A percentile compares a stretch with the other conserved stretches of the same genome.
These are phyloP conservation scores for Talaromyces islandicus DNA, from an alignment of 2,329 filamentous ascomycete species.

Conservation along the genomic window DNA sequence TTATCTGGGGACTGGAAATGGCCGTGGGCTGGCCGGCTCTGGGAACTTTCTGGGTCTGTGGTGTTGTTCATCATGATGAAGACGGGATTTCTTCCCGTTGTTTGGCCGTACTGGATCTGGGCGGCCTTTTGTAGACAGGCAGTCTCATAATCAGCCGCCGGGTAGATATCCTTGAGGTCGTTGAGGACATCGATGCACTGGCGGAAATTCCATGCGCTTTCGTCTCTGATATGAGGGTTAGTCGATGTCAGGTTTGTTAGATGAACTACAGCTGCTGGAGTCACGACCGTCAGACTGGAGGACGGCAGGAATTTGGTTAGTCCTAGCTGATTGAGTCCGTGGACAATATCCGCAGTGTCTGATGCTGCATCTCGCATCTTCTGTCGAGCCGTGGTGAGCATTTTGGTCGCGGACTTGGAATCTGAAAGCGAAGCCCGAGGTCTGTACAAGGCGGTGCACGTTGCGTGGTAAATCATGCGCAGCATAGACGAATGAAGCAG, in stretches of 20 bases:
- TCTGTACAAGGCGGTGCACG: slow-evolving; percentile 78
- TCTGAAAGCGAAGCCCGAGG: slow-evolving; percentile 66
- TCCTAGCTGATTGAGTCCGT: slow-evolving; percentile 62
- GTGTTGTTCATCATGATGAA: slow-evolving; percentile 19
- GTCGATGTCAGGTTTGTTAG: slow-evolving; percentile 78
- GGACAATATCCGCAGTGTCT: slow-evolving; percentile 73
- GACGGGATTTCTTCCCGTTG: slow-evolving; percentile 22
- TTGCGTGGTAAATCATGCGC: slow-evolving; percentile 87
- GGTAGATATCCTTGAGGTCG: slow-evolving; percentile 74
- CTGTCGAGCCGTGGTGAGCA: slow-evolving; percentile 65
- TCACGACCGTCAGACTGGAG: slow-evolving; percentile 76
- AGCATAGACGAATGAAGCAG: slow-evolving; percentile 72
- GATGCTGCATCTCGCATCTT: slow-evolving; percentile 76
- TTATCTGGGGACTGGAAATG: neutral
- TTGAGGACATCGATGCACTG: slow-evolving; percentile 83
- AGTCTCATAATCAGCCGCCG: slow-evolving; percentile 70
- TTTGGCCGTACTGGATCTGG: slow-evolving; percentile 20
- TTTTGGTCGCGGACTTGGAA: slow-evolving; percentile 41
- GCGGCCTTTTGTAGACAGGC: slow-evolving; percentile 30
- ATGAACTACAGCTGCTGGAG: slow-evolving; percentile 85
- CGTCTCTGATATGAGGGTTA: slow-evolving; percentile 60
- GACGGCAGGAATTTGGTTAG: slow-evolving; percentile 74
- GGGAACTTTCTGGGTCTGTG: neutral
- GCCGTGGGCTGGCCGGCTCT: too few relatives aligned
- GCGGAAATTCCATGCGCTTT: slow-evolving; percentile 69